A percentile compares a stretch with the other conserved stretches of the same genome.
Conservation (phyloP, 2,329 filamentous ascomycete species). For the Apiospora rasikravindrae region DNA sequence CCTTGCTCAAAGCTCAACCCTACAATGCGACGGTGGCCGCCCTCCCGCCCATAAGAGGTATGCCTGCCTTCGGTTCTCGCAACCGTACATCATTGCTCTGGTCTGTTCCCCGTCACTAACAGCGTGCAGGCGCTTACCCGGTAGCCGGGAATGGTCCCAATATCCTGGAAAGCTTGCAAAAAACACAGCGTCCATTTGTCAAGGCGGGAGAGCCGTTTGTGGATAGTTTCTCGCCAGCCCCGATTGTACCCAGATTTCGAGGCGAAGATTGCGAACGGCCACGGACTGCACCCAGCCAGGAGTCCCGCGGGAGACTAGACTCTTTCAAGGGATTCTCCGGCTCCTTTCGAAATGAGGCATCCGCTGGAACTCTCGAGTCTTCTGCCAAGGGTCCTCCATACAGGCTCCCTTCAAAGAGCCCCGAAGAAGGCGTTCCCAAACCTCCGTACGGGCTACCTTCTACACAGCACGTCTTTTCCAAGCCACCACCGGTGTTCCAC, state of each 20-base stretch:
- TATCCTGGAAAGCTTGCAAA: conserved; percentile 43
- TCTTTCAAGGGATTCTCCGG: neutral
- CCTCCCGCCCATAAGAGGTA: conserved; percentile 45
- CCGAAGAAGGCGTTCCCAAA: conserved; percentile 23
- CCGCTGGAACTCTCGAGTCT: conserved; percentile 10
- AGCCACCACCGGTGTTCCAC: conserved; percentile 33
- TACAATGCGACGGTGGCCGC: conserved; percentile 45
- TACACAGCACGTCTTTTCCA: conserved; percentile 29
- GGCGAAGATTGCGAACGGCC: conserved; percentile 41
- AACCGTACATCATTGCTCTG: conserved; percentile 28
- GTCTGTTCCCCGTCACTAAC: conserved; percentile 20
- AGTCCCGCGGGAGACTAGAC: conserved; percentile 26
- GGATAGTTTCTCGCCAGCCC: conserved; percentile 37
- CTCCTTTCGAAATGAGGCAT: neutral
- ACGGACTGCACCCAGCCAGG: conserved; percentile 39
- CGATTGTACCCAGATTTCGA: conserved; percentile 37
- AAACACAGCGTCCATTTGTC: conserved; percentile 37
- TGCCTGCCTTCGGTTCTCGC: conserved; percentile 29
- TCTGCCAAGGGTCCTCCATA: conserved; percentile 18
- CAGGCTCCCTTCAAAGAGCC: conserved; percentile 17
- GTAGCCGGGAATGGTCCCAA: conserved; percentile 48
- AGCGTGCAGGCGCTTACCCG: conserved; percentile 43
- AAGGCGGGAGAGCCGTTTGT: conserved; percentile 26
- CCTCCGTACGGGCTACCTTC: conserved; percentile 28
- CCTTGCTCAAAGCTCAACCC: conserved; percentile 40